Percentiles rank a stretch among this genome's conserved stretches.
These are phyloP conservation scores for Myxozyma melibiosi DNA, from an alignment of 805 yeast genomes.

Conservation along the genomic window DNA sequence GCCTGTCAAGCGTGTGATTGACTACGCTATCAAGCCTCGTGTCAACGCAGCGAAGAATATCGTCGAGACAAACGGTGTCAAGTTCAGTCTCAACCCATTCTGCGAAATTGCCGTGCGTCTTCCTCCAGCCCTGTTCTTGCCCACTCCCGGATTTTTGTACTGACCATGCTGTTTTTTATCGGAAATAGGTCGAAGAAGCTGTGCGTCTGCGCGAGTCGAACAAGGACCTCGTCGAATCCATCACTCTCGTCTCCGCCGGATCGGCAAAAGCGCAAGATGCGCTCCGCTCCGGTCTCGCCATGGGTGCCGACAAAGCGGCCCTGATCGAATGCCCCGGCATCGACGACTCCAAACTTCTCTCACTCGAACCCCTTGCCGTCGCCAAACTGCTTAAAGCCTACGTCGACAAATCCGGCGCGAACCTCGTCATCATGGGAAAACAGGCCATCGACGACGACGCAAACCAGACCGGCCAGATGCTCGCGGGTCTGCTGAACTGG, in stretches of 20 bases:
- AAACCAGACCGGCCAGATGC: conserved; percentile 94
- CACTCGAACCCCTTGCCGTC: conserved; percentile 81
- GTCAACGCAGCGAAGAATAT: conserved; percentile 84
- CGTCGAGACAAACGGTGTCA: conserved; percentile 84
- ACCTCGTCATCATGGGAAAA: conserved; percentile 87
- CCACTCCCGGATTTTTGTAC: not conserved
- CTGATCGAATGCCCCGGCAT: conserved; percentile 62
- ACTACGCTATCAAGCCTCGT: conserved; percentile 90
- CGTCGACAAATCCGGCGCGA: conserved; percentile 68
- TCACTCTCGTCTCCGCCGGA: conserved; percentile 92
- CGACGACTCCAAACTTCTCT: conserved; percentile 40
- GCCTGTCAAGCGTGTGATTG: conserved; percentile 94
- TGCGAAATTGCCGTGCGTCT: conserved; percentile 80
- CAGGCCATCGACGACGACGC: conserved; percentile 96
- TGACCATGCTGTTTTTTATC: not conserved
- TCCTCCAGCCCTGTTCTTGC: not conserved
- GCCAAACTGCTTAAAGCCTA: conserved; percentile 80
- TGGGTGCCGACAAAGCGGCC: conserved; percentile 88
- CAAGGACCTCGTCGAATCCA: conserved; percentile 66
- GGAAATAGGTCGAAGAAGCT: conserved; percentile 73
- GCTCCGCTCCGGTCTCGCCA: conserved; percentile 86
- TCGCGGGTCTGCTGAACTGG: conserved; percentile 92
- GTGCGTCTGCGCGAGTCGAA: conserved; percentile 69
- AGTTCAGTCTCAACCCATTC: conserved; percentile 92
- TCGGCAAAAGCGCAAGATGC: conserved; percentile 84